Evolutionary conservation across 176 grass and related monocot genomes (phyloP).

Genomic region (Lolium multiflorum): DNA sequence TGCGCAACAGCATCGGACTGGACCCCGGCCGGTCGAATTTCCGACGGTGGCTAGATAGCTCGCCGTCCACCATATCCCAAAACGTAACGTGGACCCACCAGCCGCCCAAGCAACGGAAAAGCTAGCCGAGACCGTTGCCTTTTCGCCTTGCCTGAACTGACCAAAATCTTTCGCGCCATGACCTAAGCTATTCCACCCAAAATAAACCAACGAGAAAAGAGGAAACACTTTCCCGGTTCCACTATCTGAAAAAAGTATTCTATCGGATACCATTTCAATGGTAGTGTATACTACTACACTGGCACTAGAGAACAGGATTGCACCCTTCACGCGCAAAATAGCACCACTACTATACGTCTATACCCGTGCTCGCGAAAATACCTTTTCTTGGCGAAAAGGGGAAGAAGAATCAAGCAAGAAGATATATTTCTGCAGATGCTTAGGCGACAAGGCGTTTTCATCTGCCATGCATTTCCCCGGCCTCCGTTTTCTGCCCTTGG

Average conservation of each 20-base stretch:
- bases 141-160: not conserved
- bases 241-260: not conserved
- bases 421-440: too few species aligned
- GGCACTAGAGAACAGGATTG: not conserved
- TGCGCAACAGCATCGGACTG: not conserved
- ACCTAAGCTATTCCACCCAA: too few species aligned
- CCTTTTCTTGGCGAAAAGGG: not conserved
- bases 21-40: not conserved
- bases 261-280: not conserved
- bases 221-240: not conserved
- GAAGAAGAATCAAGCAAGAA: not conserved
- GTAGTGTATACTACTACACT: not conserved
- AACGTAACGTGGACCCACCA: not conserved
- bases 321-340: conserved; percentile 26
- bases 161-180: not conserved
- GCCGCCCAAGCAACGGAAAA: not conserved
- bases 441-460: too few species aligned
- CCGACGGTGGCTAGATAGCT: not conserved
- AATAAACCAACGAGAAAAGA: not conserved
- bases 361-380: not conserved
- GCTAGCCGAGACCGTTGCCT: not conserved
- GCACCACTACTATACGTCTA: not conserved
- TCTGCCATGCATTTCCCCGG: not conserved
- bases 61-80: conserved; percentile 29
- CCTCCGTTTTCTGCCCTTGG: conserved; percentile 43